Conservation (phyloP, 2,329 filamentous ascomycete species). For the Penicillium expansum region DNA sequence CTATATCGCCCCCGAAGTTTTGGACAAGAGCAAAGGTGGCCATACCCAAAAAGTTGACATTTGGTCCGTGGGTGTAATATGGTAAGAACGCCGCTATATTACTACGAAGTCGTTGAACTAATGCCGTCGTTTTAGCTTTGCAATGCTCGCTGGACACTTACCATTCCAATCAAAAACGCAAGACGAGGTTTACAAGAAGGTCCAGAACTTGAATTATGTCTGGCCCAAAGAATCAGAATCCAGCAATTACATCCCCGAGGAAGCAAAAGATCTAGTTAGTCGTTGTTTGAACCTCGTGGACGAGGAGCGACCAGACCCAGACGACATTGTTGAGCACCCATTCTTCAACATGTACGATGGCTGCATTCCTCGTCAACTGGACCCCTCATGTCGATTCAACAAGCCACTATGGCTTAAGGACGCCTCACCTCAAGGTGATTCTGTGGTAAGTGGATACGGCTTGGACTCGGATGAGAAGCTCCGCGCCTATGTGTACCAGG, state of each 20-base stretch:
- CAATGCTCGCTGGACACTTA: slow-evolving; percentile 92
- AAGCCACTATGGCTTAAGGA: slow-evolving; percentile 45
- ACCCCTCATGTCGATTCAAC: slow-evolving; percentile 38
- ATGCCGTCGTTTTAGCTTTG: slow-evolving; percentile 61
- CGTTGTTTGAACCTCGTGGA: slow-evolving; percentile 49
- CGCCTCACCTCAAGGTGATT: slow-evolving; percentile 48
- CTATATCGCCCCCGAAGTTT: slow-evolving; percentile 94
- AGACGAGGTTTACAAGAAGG: slow-evolving; percentile 52
- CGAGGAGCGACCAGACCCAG: slow-evolving; percentile 49
- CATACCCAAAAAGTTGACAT: slow-evolving; percentile 98
- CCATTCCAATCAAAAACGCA: slow-evolving; percentile 80
- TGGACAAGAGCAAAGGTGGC: slow-evolving; percentile 89
- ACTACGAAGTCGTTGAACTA: slow-evolving; percentile 15
- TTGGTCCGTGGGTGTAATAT: slow-evolving; percentile 97
- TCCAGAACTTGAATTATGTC: slow-evolving; percentile 47
- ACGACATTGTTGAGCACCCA: slow-evolving; percentile 50
- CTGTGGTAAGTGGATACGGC: slow-evolving; percentile 43
- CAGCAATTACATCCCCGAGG: slow-evolving; percentile 48
- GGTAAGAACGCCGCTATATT: slow-evolving; percentile 54
- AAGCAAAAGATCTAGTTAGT: slow-evolving; percentile 49
- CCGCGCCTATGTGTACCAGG: slow-evolving; percentile 34
- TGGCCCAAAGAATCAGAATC: slow-evolving; percentile 48
- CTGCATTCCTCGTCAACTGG: slow-evolving; percentile 46
- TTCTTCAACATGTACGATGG: slow-evolving; percentile 52
- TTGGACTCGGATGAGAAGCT: slow-evolving; percentile 44